A percentile compares a stretch with the other conserved stretches of the same genome.
These are phyloP conservation scores for Chalciporus sphaerocephalus DNA, from an alignment of 768 basidiomycete species.

Conservation along the genomic window DNA sequence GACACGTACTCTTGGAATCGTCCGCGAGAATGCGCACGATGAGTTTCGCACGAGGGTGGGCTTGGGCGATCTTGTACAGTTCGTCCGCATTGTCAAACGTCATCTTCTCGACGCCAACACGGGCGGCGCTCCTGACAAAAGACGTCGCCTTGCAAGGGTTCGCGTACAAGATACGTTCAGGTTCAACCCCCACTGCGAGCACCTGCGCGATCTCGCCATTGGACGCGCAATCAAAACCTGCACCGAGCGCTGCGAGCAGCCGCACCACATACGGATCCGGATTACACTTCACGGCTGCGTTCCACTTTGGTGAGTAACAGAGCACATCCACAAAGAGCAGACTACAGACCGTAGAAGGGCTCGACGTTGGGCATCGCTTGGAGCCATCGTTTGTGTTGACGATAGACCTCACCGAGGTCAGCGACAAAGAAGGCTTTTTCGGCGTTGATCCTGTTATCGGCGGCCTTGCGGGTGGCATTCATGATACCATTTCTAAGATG, in stretches of 20 bases:
- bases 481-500: constrained; percentile 78
- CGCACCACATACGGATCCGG: constrained; percentile 93
- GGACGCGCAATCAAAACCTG: constrained; percentile 97
- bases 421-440: constrained; percentile 97
- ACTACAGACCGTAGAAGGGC: constrained; percentile 81
- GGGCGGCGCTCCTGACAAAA: constrained; percentile 83
- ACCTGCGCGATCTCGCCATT: constrained; percentile 87
- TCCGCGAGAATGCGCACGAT: constrained; percentile 96
- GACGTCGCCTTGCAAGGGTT: constrained; percentile 98
- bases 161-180: constrained; percentile 89
- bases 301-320: constrained; percentile 24
- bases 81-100: constrained; percentile 99
- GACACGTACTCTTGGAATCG: constrained; percentile 91
- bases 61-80: constrained; percentile 83
- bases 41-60: constrained; percentile 77
- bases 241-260: constrained; percentile 82
- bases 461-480: constrained; percentile 49
- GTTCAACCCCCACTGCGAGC: constrained; percentile 64
- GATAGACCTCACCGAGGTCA: constrained; percentile 84
- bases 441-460: constrained; percentile 59
- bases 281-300: constrained; percentile 92
- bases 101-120: constrained; percentile 82
- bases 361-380: constrained; percentile 76
- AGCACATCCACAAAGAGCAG: constrained; percentile 13
- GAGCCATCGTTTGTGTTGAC: constrained; percentile 81